These are phyloP conservation scores for Populus ilicifolia DNA, from an alignment of 345 rosid species.

Conservation along the genomic window DNA sequence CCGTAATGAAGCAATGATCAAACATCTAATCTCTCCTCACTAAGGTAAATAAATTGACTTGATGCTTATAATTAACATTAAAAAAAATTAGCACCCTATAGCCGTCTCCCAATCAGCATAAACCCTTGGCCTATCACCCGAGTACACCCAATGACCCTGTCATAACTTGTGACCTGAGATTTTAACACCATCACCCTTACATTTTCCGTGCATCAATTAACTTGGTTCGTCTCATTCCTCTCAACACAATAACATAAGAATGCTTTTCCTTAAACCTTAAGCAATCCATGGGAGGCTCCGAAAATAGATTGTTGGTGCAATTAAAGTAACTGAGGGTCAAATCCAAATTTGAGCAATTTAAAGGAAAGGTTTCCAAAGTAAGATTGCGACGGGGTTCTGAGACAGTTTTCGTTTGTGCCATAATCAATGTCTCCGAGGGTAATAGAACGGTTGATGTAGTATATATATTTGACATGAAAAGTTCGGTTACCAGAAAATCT, in stretches of 20 bases:
- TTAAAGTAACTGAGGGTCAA: constrained; percentile 30
- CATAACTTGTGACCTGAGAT: not conserved
- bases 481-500: not conserved
- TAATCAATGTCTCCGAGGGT: constrained; percentile 17
- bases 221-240: not conserved
- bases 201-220: constrained; percentile 12
- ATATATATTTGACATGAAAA: constrained; percentile 16
- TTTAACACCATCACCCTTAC: constrained; percentile 21
- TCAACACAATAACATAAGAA: constrained; percentile 10
- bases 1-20: too few relatives aligned
- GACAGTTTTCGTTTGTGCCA: not conserved
- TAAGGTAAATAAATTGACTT: too few relatives aligned
- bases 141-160: not conserved
- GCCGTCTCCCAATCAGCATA: constrained; percentile 18
- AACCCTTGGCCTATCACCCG: constrained; percentile 16
- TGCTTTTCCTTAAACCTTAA: not conserved
- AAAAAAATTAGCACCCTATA: not conserved
- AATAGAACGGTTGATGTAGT: not conserved
- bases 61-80: too few relatives aligned
- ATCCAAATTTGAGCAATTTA: constrained; percentile 2
- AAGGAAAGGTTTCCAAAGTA: constrained; percentile 8
- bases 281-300: not conserved
- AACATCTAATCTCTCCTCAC: too few relatives aligned
- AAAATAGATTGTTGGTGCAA: constrained; percentile 12
- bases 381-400: constrained; percentile 25